Percentiles rank a stretch among this genome's conserved stretches.
Evolutionary conservation across 371 early-diverging fungal species (phyloP).

Genomic region (Zychaea mexicana): DNA sequence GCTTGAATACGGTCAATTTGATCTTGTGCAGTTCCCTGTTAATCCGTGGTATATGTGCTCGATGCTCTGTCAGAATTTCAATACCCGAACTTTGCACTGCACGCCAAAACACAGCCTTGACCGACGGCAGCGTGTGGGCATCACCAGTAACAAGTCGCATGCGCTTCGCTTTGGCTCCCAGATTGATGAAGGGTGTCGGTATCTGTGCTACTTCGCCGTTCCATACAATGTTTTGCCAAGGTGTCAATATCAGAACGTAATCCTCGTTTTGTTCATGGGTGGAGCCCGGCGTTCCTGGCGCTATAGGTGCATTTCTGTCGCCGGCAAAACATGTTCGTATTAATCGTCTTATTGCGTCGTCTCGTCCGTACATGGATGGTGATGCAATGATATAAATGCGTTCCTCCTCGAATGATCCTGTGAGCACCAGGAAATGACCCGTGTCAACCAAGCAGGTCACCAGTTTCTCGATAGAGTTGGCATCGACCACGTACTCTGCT

Average conservation of each 20-base stretch:
- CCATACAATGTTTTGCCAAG: slow-evolving; percentile 64
- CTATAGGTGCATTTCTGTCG: slow-evolving; percentile 24
- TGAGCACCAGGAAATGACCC: slow-evolving; percentile 71
- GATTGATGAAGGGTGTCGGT: slow-evolving; percentile 45
- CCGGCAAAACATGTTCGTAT: slow-evolving; percentile 39
- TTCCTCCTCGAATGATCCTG: slow-evolving; percentile 64
- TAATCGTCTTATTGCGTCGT: slow-evolving; percentile 35
- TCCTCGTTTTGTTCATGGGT: slow-evolving; percentile 26
- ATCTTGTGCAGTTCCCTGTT: slow-evolving; percentile 65
- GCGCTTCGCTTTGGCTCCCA: slow-evolving; percentile 64
- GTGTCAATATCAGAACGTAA: slow-evolving; percentile 59
- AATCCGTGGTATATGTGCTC: slow-evolving; percentile 61
- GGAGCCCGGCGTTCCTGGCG: slow-evolving; percentile 24
- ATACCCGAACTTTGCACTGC: slow-evolving; percentile 52
- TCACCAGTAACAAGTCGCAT: slow-evolving; percentile 70
- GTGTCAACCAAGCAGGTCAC: slow-evolving; percentile 63
- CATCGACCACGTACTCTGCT: slow-evolving; percentile 71
- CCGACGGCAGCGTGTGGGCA: slow-evolving; percentile 44
- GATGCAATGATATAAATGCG: slow-evolving; percentile 67
- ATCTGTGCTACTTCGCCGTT: slow-evolving; percentile 57
- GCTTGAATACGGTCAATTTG: slow-evolving; percentile 61
- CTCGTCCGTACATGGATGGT: slow-evolving; percentile 40
- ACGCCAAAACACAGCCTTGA: slow-evolving; percentile 54
- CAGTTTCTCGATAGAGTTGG: slow-evolving; percentile 49
- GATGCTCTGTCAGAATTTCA: slow-evolving; percentile 55